Percentiles rank a stretch among this genome's conserved stretches.
Evolutionary conservation across 768 basidiomycete species (phyloP).

Genomic region (Naganishia randhawae): DNA sequence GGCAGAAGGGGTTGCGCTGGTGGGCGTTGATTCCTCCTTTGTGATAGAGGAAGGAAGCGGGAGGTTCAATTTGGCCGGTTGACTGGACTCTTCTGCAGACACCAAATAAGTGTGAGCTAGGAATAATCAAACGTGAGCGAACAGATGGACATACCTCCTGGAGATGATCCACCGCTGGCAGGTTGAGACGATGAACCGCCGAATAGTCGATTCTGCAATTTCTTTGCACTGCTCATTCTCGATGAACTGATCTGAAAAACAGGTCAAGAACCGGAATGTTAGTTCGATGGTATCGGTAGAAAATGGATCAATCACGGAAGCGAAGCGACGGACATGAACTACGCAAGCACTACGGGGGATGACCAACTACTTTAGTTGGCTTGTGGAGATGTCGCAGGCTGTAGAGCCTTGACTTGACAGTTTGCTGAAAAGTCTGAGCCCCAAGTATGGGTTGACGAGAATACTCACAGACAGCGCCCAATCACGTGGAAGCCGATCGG

Average conservation of each 20-base stretch:
- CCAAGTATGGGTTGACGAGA: background rate
- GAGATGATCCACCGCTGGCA: constrained; percentile 19
- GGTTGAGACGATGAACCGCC: constrained; percentile 46
- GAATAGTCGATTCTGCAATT: constrained; percentile 72
- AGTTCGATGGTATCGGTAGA: background rate
- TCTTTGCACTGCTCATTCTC: constrained; percentile 58
- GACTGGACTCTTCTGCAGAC: constrained; percentile 5
- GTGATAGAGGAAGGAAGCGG: background rate
- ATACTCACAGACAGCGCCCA: constrained; percentile 4
- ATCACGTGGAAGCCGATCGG: constrained; percentile 13
- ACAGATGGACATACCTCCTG: constrained; percentile 9
- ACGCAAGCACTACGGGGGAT: background rate
- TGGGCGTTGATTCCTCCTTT: background rate
- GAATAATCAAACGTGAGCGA: background rate
- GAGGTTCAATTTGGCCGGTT: constrained; percentile 8
- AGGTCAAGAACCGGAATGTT: background rate
- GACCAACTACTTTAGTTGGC: too few relatives aligned
- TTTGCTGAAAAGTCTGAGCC: background rate
- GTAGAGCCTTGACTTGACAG: too few relatives aligned
- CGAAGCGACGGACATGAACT: constrained; percentile 12
- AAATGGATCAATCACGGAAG: background rate
- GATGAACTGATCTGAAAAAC: background rate
- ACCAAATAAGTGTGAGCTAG: background rate
- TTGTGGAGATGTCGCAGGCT: too few relatives aligned
- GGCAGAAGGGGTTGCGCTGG: constrained; percentile 5